Percentiles rank a stretch among this genome's conserved stretches.
Conservation (phyloP, 2,329 filamentous ascomycete genomes). For the Aureobasidium sp. region DNA sequence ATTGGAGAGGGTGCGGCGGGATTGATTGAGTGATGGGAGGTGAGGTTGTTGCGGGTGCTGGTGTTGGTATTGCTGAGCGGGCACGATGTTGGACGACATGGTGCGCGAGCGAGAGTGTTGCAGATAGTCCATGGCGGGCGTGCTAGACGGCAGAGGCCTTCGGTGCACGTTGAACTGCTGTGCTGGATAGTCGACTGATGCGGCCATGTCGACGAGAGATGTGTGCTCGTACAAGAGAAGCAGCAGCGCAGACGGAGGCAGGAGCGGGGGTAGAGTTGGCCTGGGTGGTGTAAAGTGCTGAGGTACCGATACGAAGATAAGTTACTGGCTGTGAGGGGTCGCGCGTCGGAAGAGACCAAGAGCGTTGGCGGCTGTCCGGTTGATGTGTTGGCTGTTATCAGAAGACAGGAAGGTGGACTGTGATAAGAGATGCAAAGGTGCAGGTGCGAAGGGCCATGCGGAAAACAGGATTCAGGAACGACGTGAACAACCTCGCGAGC, state of each 20-base stretch:
- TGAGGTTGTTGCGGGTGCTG: constrained; percentile 16
- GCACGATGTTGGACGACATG: constrained; percentile 23
- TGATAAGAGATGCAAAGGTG: neutral
- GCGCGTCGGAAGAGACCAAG: neutral
- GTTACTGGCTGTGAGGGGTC: constrained; percentile 2
- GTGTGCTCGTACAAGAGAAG: neutral
- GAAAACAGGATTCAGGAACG: neutral
- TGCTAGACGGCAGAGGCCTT: constrained; percentile 17
- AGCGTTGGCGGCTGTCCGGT: constrained; percentile 1
- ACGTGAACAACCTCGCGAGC: neutral
- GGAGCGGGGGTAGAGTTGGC: neutral
- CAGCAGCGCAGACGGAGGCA: neutral
- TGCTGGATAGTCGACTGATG: constrained; percentile 18
- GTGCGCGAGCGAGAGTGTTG: constrained; percentile 44
- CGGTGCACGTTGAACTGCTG: constrained; percentile 18
- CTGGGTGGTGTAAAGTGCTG: neutral
- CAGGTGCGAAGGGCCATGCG: neutral
- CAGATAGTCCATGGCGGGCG: constrained; percentile 14
- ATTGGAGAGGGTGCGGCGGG: constrained; percentile 56
- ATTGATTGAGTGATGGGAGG: constrained; percentile 16
- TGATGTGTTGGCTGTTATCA: neutral
- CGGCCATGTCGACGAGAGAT: constrained; percentile 17
- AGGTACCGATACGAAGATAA: constrained; percentile 4
- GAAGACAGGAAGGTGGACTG: neutral
- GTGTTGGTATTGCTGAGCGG: constrained; percentile 25